These are phyloP conservation scores for Cryptococcus sp. DNA, from an alignment of 1,284 basidiomycete species.

Conservation along the genomic window DNA sequence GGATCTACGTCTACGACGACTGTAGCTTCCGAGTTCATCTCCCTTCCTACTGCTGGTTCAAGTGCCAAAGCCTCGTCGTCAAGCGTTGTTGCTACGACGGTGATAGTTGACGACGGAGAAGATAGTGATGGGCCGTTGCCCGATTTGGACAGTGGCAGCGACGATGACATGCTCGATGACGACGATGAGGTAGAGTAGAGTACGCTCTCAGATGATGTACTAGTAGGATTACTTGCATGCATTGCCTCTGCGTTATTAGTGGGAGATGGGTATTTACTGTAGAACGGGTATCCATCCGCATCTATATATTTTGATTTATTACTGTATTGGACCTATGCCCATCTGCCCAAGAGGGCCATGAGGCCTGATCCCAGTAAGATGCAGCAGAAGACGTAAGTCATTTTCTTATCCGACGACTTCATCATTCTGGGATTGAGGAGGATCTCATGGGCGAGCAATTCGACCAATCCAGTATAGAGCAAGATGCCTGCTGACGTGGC, in stretches of 20 bases:
- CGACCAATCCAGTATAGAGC: constrained; percentile 84
- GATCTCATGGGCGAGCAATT: constrained; percentile 91
- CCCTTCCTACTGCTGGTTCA: constrained; percentile 2
- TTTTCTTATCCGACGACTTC: constrained; percentile 62
- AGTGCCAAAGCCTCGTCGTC: not conserved
- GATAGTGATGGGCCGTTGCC: constrained; percentile 62
- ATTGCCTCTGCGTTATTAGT: no score
- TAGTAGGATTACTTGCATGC: no score
- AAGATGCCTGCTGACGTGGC: constrained; percentile 84
- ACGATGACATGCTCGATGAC: constrained; percentile 54
- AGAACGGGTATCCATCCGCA: not conserved
- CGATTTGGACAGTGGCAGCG: constrained; percentile 47
- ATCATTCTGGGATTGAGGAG: constrained; percentile 83
- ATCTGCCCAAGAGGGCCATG: constrained; percentile 81
- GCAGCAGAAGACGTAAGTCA: constrained; percentile 69
- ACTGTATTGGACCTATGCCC: constrained; percentile 61
- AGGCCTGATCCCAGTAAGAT: constrained; percentile 76
- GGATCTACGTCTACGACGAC: not conserved
- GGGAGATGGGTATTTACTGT: not conserved
- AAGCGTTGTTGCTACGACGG: not conserved
- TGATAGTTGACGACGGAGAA: constrained; percentile 46
- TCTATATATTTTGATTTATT: not conserved
- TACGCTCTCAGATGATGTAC: not conserved
- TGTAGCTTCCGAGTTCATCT: constrained; percentile 8
- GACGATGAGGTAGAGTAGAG: constrained; percentile 48